Base-by-base conservation (phyloP, 108 stramenopile genomes). In the Cyclostephanos invisitatus region DNA sequence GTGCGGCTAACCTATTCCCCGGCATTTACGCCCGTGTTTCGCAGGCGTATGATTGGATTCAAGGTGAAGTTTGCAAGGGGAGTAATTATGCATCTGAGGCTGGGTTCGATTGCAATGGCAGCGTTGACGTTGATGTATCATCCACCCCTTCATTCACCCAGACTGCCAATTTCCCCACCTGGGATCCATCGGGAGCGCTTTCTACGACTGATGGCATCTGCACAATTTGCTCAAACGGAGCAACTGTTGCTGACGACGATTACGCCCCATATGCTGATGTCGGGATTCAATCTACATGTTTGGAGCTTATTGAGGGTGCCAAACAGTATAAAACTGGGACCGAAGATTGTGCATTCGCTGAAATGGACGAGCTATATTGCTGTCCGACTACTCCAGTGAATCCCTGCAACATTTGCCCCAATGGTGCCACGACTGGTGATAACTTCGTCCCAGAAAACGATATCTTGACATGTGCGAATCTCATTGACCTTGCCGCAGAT, bases 21-120 rank as follows among this genome's bases (percentile, higher is more conserved):
- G 76, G 76, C 54, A 76, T 78, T 4, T 77, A 82, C 66, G 53
- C 74, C 47, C 54, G 80, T 18, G 59, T 81, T 10, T 72, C 70
- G 0, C 14, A 10, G 10, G 36, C 47, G 14, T 78, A 78, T 56
- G 67, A 63, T 38, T 82, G 81, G 76, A 68, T 82, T 27, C 21
- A 20, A 37, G 22, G 58, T 35, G 46, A 74, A 63, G 65, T 74
- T 18, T 74, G 73, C 48, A 35, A 50, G 32, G 21, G 57, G 25
- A 67, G 65, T 29, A 48, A 15, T 5, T 21, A 74, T 50, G 54
- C 65, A 59, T 36, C 58, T 1, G 58, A 59, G 35, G 58, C 58
- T 59, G 58, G 58, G 58, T 59, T 59, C 36, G 58, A 59, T 59
- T 59, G 58, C 28, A 59, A 37, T 17, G 6, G 7, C 15, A 36